Percentiles rank a stretch among this genome's conserved stretches.
phyloP scores from a whole-genome alignment of 2,329 filamentous ascomycete species.

The Alternaria arbusti region DNA sequence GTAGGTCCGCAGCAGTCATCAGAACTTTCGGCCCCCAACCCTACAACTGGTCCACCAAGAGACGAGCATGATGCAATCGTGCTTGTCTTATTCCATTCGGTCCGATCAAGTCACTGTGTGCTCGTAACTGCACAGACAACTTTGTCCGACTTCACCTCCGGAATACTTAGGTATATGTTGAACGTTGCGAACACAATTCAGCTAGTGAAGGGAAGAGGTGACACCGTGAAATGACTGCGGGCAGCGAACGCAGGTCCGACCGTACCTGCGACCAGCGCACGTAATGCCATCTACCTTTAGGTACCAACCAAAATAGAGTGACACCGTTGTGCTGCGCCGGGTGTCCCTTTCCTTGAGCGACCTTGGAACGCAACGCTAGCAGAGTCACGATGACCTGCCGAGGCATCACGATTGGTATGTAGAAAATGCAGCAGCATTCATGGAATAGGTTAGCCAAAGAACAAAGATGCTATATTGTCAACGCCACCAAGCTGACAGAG shows the following conservation, averaged over 20 bases:
- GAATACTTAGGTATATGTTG: background rate
- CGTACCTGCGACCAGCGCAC: background rate
- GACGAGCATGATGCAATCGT: conserved; percentile 11
- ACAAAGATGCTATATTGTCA: background rate
- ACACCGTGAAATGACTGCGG: background rate
- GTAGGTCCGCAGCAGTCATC: conserved; percentile 21
- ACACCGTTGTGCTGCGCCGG: background rate
- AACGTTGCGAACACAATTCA: background rate
- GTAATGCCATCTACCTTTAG: background rate
- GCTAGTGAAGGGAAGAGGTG: background rate
- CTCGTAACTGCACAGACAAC: background rate
- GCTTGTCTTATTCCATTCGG: background rate
- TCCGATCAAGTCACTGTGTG: background rate
- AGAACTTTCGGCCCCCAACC: conserved; percentile 21
- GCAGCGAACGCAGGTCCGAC: background rate
- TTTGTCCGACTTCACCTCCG: background rate
- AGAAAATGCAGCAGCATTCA: background rate
- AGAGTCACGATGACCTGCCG: background rate
- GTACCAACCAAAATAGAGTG: background rate
- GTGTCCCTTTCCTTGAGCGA: background rate
- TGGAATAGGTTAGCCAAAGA: background rate
- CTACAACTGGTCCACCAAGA: conserved; percentile 8
- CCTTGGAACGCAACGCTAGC: background rate
- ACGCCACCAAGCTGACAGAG: conserved; percentile 5
- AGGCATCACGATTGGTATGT: background rate